A percentile compares a stretch with the other conserved stretches of the same genome.
phyloP scores from a whole-genome alignment of 495 filamentous ascomycete species.

The Pseudomonodictys pantanalensis region DNA sequence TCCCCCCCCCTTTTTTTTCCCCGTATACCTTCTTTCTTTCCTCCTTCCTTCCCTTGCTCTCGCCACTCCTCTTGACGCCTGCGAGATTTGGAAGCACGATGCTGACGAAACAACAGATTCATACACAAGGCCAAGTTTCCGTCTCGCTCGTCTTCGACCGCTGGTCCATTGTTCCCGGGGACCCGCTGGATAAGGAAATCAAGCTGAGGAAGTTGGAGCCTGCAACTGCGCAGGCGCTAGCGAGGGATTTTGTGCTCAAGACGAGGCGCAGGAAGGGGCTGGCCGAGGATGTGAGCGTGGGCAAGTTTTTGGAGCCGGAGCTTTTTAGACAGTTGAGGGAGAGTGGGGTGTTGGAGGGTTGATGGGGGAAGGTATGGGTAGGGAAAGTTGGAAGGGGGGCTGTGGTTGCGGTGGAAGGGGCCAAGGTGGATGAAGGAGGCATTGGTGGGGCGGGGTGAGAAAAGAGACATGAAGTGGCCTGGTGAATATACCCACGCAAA shows the following conservation, averaged over 20 bases:
- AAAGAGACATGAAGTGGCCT: too few relatives aligned
- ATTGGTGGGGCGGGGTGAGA: too few relatives aligned
- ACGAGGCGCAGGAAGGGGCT: slow-evolving; percentile 89
- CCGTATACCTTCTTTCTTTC: neutral
- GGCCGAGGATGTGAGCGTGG: slow-evolving; percentile 91
- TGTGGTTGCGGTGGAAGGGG: too few relatives aligned
- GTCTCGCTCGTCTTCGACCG: slow-evolving; percentile 92
- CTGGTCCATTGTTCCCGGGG: slow-evolving; percentile 92
- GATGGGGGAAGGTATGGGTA: neutral
- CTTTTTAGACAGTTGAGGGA: slow-evolving; percentile 85
- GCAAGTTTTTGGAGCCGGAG: slow-evolving; percentile 93
- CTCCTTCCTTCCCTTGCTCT: neutral
- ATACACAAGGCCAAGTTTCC: slow-evolving; percentile 89
- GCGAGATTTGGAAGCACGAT: neutral
- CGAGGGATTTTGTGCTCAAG: slow-evolving; percentile 94
- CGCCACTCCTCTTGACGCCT: neutral
- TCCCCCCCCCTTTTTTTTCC: neutral
- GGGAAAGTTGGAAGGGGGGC: too few relatives aligned
- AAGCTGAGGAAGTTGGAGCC: slow-evolving; percentile 81
- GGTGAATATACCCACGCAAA: too few relatives aligned
- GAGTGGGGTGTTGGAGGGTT: slow-evolving; percentile 77
- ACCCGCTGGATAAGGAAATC: slow-evolving; percentile 85
- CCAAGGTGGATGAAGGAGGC: too few relatives aligned
- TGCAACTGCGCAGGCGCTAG: slow-evolving; percentile 79
- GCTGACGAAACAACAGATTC: slow-evolving; percentile 51